These are phyloP conservation scores for Leishmania major DNA, from an alignment of 208 protist genomes.

Conservation along the genomic window DNA sequence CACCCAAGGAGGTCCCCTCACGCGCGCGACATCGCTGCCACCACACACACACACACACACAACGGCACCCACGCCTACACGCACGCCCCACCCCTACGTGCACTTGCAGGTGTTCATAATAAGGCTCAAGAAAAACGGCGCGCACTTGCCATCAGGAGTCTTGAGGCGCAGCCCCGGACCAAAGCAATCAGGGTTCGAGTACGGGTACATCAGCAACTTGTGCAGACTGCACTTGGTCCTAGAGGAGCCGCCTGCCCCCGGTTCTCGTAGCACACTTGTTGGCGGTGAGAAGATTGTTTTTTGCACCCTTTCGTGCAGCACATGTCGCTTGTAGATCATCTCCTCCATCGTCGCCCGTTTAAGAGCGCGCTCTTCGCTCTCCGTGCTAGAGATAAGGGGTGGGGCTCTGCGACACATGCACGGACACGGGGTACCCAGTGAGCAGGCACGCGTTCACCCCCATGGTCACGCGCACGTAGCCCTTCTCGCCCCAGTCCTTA, in stretches of 20 bases:
- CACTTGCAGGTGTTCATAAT: too few relatives aligned
- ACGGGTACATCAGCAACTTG: conserved; percentile 35
- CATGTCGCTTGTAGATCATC: conserved; percentile 28
- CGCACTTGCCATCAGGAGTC: conserved; percentile 20
- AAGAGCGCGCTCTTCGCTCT: too few relatives aligned
- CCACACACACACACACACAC: too few relatives aligned
- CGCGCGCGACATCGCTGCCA: too few relatives aligned
- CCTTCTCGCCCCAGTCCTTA: conserved; percentile 65
- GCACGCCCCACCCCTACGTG: too few relatives aligned
- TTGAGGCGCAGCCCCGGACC: neutral
- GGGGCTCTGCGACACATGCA: neutral
- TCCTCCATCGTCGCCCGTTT: conserved; percentile 10
- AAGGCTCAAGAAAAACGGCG: conserved; percentile 1
- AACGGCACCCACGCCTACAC: too few relatives aligned
- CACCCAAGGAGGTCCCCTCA: too few relatives aligned
- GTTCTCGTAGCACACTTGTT: conserved; percentile 10
- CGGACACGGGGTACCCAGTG: conserved; percentile 30
- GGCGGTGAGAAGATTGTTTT: neutral
- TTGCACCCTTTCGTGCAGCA: conserved; percentile 26
- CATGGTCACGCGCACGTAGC: conserved; percentile 71
- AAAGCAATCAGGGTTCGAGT: neutral
- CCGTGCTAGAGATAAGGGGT: neutral
- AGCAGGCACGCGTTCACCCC: conserved; percentile 58
- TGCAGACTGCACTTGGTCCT: conserved; percentile 37
- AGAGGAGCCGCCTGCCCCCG: conserved; percentile 10